Conservation (phyloP, 345 rosid genomes). For the Heritiera littoralis region DNA sequence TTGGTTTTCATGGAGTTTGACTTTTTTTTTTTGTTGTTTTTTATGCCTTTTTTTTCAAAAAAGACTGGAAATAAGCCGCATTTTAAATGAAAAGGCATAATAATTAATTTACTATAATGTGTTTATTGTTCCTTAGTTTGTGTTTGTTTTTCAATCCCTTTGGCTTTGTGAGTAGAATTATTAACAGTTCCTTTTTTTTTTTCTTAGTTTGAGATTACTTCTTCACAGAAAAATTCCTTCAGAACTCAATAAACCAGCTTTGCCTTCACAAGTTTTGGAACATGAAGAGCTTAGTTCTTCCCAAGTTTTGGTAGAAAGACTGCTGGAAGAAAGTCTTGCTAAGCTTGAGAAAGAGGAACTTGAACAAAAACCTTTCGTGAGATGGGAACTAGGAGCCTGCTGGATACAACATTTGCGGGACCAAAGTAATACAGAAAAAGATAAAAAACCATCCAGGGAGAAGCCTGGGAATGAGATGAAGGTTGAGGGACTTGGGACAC, state of each 20-base stretch:
- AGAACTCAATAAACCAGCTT: conserved; percentile 51
- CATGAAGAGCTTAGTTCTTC: conserved; percentile 62
- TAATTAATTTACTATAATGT: neutral
- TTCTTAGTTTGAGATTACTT: conserved; percentile 80
- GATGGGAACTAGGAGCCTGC: conserved; percentile 99
- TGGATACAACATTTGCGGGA: conserved; percentile 99
- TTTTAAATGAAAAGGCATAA: conserved; percentile 5
- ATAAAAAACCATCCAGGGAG: conserved; percentile 64
- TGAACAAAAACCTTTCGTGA: conserved; percentile 55
- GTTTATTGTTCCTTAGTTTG: conserved; percentile 6
- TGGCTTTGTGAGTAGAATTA: conserved; percentile 13
- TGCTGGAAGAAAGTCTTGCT: conserved; percentile 77
- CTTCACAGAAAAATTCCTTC: conserved; percentile 56
- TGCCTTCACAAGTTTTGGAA: conserved; percentile 46
- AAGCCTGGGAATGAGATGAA: conserved; percentile 81
- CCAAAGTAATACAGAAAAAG: conserved; percentile 79
- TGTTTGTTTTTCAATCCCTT: neutral
- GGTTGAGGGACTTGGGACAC: conserved; percentile 95
- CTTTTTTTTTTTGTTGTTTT: neutral
- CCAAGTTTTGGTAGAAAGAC: conserved; percentile 58
- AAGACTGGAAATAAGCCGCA: neutral
- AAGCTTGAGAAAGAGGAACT: conserved; percentile 74
- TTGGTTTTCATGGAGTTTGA: neutral
- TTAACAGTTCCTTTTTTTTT: conserved; percentile 22
- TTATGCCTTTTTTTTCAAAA: neutral